Base-by-base conservation (phyloP, 2,329 filamentous ascomycete species). In the Exophiala mesophila region DNA sequence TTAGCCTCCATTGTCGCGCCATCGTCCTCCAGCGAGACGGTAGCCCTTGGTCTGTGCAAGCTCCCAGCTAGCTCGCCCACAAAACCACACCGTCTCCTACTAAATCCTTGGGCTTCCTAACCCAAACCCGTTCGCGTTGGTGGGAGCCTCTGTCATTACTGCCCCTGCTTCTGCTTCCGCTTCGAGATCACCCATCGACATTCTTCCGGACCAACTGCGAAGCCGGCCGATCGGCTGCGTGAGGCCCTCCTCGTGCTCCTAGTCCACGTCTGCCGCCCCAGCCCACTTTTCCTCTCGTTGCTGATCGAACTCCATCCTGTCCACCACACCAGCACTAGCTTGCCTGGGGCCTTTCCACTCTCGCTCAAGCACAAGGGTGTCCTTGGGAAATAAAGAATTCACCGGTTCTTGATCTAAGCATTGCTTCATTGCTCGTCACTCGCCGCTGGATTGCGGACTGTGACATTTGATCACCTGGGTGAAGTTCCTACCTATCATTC, bases 351-450 rank as follows among this genome's bases (percentile, higher is more conserved):
- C 41, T 40, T 36, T 29, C 24, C 31, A 23, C 43, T 36, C 45
- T 49, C 39, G 50, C 47, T 48, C 47, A 41, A 26, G 7, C 23
- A 26, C 7, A 26, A 26, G 23, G 6, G 46, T 44, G 44, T 43
- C 45, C 39, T 47, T 47, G 40, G 45, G 37, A 52, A 51, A 50
- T 54, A 52, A 52, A 47, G 43, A 53, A 32, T 45, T 44, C 50
- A 31, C 53, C 53, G 53, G 52, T 44, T 34, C 44, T 49, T 36
- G 47, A 41, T 45, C 49, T 50, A 55, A 49, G 44, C 43, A 48
- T 48, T 52, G 51, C 51, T 53, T 52, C 51, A 50, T 39, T 47
- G 24, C 40, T 35, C 45, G 47, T 50, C 53, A 47, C 53, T 45
- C 39, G 36, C 50, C 40, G 47, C 42, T 47, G 45, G 51, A 43